Evolutionary conservation across 2,329 filamentous ascomycete species (phyloP).

Genomic region (Cladosporium phlei): DNA sequence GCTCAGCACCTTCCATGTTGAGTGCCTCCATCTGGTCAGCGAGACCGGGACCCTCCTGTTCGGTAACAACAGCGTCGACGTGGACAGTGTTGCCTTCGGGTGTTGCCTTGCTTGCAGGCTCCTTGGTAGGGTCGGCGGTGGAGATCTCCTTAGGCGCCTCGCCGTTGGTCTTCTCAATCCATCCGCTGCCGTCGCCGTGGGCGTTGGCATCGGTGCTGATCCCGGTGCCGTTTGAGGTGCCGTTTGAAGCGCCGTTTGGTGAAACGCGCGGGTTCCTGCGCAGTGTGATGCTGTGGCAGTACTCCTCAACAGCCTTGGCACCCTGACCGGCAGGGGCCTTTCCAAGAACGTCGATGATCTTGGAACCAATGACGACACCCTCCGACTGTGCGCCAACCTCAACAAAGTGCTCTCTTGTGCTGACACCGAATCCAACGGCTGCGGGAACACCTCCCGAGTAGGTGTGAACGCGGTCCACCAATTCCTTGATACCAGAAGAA

Average conservation of each 20-base stretch:
- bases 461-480: constrained; percentile 80
- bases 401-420: constrained; percentile 88
- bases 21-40: constrained; percentile 81
- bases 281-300: constrained; percentile 67
- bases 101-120: constrained; percentile 28
- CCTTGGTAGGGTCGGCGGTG: constrained; percentile 31
- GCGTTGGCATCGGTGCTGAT: constrained; percentile 31
- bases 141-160: constrained; percentile 31
- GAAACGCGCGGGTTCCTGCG: constrained; percentile 22
- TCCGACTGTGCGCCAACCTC: constrained; percentile 80
- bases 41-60: constrained; percentile 60
- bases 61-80: constrained; percentile 63
- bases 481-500: constrained; percentile 73
- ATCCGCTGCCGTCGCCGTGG: constrained; percentile 32
- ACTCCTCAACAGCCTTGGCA: constrained; percentile 73
- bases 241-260: constrained; percentile 3
- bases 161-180: constrained; percentile 28
- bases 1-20: constrained; percentile 55
- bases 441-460: constrained; percentile 88
- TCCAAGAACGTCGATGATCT: constrained; percentile 79
- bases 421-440: constrained; percentile 93
- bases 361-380: constrained; percentile 92
- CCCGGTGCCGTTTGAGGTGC: constrained; percentile 20
- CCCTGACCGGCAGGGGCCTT: constrained; percentile 63
- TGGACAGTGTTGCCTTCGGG: constrained; percentile 51